Evolutionary conservation across 208 protist species (phyloP).

Genomic region (Crithidia acanthocephali): DNA sequence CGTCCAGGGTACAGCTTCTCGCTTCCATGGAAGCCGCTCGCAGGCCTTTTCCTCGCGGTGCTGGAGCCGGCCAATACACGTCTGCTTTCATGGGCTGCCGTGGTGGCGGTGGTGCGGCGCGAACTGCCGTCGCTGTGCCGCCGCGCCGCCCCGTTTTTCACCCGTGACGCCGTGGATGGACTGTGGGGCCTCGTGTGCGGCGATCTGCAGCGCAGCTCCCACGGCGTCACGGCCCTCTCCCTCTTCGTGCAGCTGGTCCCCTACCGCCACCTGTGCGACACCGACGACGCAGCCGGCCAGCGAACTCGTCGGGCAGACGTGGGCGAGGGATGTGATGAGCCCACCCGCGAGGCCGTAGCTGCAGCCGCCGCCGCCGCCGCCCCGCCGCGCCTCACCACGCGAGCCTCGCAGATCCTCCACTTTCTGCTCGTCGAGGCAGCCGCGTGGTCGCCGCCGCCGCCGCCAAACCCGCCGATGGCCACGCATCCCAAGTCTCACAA

Average conservation of each 20-base stretch:
- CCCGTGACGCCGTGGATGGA: conserved; percentile 40
- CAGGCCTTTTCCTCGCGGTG: conserved; percentile 41
- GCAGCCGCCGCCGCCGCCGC: not conserved
- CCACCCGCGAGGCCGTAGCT: not conserved
- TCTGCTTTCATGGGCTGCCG: conserved; percentile 13
- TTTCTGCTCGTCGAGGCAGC: conserved; percentile 59
- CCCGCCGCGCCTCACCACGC: conserved; percentile 16
- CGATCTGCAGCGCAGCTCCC: conserved; percentile 6
- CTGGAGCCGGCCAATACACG: conserved; percentile 8
- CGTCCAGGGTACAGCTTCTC: conserved; percentile 21
- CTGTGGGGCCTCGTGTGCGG: conserved; percentile 60
- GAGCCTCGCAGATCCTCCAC: conserved; percentile 40
- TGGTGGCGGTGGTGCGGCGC: conserved; percentile 16
- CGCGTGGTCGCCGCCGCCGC: conserved; percentile 36
- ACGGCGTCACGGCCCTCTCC: conserved; percentile 21
- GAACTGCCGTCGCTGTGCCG: conserved; percentile 35
- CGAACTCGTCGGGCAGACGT: not conserved
- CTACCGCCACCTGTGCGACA: conserved; percentile 29
- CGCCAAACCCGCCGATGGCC: not conserved
- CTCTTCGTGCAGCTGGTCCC: conserved; percentile 36
- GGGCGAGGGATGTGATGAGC: not conserved
- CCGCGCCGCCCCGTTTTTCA: conserved; percentile 48
- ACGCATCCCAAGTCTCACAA: not conserved
- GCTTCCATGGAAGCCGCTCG: conserved; percentile 73
- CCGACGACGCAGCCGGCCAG: not conserved